Percentiles rank a stretch among this genome's conserved stretches.
Evolutionary conservation across 2,329 filamentous ascomycete species (phyloP).

Genomic region (Pestalotiopsis fici): DNA sequence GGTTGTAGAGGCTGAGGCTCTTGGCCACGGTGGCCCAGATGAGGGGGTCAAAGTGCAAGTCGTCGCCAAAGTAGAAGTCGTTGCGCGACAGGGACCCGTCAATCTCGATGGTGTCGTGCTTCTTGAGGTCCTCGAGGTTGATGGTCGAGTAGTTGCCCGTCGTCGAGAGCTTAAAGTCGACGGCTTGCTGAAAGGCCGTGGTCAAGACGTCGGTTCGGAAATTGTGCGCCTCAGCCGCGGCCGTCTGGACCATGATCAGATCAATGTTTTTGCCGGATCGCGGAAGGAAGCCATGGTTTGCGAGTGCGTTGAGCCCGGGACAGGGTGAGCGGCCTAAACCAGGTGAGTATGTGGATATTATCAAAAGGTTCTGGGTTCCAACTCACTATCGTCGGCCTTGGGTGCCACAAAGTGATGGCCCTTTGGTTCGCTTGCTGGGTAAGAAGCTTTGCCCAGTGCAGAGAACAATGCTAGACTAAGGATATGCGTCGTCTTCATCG

Average conservation of each 20-base stretch:
- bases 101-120: not conserved
- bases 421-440: not conserved
- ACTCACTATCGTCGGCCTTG: not conserved
- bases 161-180: not conserved
- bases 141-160: not conserved
- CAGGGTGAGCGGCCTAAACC: not conserved
- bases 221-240: not conserved
- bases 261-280: not conserved
- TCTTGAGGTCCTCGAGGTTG: not conserved
- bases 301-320: slow-evolving; percentile 1
- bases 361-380: not conserved
- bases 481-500: not conserved
- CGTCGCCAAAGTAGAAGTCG: not conserved
- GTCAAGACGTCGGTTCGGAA: not conserved
- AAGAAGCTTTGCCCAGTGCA: not conserved
- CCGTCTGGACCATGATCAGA: not conserved
- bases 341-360: not conserved
- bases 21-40: not conserved
- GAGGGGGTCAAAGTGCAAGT: not conserved
- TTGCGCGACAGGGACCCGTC: not conserved
- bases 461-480: not conserved
- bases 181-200: not conserved
- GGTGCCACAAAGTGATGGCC: not conserved
- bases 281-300: slow-evolving; percentile 5
- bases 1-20: not conserved